These are phyloP conservation scores for Dendrocalamus sinicus DNA, from an alignment of 176 grass and related monocot genomes.

Conservation along the genomic window DNA sequence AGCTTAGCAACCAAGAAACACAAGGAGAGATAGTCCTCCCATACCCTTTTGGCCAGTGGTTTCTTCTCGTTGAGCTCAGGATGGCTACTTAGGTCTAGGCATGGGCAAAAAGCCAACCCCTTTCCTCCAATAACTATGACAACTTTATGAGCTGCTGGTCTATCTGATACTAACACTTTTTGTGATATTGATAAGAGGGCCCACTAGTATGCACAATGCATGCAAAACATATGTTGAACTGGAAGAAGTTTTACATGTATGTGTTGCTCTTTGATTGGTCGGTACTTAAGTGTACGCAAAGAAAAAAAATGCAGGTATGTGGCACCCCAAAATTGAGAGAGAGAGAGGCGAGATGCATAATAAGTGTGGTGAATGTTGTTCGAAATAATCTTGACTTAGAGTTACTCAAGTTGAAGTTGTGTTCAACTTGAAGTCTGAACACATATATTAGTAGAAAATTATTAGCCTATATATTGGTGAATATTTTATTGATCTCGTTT, in stretches of 20 bases:
- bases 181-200: neutral
- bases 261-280: neutral
- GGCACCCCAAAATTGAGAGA: too few species aligned
- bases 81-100: neutral
- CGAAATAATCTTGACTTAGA: too few species aligned
- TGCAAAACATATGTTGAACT: neutral
- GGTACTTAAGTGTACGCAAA: too few species aligned
- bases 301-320: neutral
- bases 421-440: too few species aligned
- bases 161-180: neutral
- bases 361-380: neutral
- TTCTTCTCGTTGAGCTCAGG: neutral
- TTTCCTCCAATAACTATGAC: neutral
- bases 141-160: neutral
- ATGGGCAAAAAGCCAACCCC: neutral
- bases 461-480: too few species aligned
- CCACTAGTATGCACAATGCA: neutral
- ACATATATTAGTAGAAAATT: too few species aligned
- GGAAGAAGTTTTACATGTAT: neutral
- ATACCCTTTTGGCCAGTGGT: neutral
- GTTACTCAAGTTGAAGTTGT: too few species aligned
- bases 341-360: too few species aligned
- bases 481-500: neutral
- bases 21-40: neutral
- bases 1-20: slow-evolving; percentile 13